Evolutionary conservation across 169 alveolate species (phyloP), one percentile per base, ranked within the genome.

Genomic region (Eimeria maxima): DNA sequence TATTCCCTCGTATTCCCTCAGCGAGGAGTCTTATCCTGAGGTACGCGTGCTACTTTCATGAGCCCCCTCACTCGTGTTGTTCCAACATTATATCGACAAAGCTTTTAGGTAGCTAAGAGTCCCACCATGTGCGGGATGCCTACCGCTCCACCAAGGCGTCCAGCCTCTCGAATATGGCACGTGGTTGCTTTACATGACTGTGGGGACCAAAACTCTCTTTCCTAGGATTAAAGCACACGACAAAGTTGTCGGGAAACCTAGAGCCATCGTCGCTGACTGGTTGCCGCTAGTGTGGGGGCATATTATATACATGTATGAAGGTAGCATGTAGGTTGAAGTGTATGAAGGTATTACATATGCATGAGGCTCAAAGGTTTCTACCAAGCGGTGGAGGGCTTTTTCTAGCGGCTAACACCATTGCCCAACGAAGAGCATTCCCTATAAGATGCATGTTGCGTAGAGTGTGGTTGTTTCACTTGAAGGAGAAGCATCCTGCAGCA

Each of bases 1-100:
- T 84, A 84, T 38, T 10, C 78, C 47, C 78, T 84, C 80, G 45
- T 84, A 18, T 84, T 84, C 33, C 93, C 93, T n/a, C 78, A 53
- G 0, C 74, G 33, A 60, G 93, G 93, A 8, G 57, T 69, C 18
- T 29, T 84, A 18, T 76, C 57, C 6, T 84, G 38, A 84, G 76
- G 55, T 16, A 10, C 45, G 60, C 45, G 7, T 81, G 69, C 73
- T 53, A 11, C 27, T 27, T 6, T 45, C 7, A 6, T 20, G 20
- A 65, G 38, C 33, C 74, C 7, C 22, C 14, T 38, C 5, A 4
- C 42, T 65, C 74, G 42, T 24, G 29, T 24, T 63, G 13, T 22
- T 65, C 20, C 38, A 33, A 33, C 38, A 14, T 60, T 24, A 4
- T 7, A 24, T 6, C 38, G 13, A 11, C 13, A 38, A 10, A 60